phyloP scores from a whole-genome alignment of 345 rosid genomes.

The Eucalyptus lansdowneana region DNA sequence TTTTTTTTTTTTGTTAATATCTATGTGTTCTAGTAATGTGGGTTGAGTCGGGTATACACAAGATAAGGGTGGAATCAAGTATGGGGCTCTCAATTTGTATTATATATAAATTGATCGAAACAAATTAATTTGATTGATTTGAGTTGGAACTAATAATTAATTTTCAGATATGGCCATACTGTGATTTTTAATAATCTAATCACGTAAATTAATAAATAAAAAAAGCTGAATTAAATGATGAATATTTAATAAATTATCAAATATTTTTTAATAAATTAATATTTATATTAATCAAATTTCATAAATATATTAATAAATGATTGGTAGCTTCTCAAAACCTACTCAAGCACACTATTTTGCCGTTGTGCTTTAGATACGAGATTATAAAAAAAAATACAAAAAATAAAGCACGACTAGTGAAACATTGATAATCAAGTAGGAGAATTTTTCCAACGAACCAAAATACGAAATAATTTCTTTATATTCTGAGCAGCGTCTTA shows the following conservation, averaged over 20 bases:
- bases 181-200: background rate
- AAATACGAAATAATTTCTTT: background rate
- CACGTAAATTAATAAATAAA: background rate
- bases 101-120: background rate
- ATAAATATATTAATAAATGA: background rate
- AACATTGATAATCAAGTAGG: background rate
- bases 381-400: background rate
- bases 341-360: background rate
- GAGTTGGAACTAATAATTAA: background rate
- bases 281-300: background rate
- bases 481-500: too few species aligned
- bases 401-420: background rate
- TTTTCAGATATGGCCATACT: background rate
- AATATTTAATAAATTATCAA: too few species aligned
- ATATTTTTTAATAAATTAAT: background rate
- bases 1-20: too few species aligned
- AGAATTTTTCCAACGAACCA: background rate
- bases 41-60: background rate
- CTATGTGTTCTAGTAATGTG: accelerated
- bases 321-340: background rate
- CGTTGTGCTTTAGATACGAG: background rate
- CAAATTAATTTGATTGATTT: accelerated
- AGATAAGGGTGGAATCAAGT: accelerated
- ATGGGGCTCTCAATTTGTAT: background rate
- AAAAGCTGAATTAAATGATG: background rate